These are phyloP conservation scores for Fragaria iinumae DNA, from an alignment of 306 rosid species.

Conservation along the genomic window DNA sequence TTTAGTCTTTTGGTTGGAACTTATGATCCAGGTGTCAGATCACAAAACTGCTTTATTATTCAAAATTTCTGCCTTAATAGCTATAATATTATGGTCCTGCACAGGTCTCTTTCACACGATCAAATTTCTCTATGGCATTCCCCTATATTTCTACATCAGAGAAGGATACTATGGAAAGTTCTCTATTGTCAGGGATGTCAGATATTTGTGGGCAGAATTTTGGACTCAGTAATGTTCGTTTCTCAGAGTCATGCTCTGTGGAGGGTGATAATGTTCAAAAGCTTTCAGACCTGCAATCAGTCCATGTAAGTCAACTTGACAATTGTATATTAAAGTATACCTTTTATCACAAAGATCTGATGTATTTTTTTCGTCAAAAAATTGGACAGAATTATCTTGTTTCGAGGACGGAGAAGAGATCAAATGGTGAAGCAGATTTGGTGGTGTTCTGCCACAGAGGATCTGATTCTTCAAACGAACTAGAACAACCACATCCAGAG, in stretches of 20 bases:
- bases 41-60: not conserved
- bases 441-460: constrained; percentile 68
- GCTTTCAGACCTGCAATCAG: constrained; percentile 46
- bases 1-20: constrained; percentile 9
- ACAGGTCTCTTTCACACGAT: constrained; percentile 65
- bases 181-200: constrained; percentile 67
- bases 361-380: constrained; percentile 22
- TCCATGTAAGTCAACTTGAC: constrained; percentile 57
- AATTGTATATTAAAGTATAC: constrained; percentile 20
- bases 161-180: constrained; percentile 55
- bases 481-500: constrained; percentile 49
- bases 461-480: constrained; percentile 37
- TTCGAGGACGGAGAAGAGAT: constrained; percentile 55
- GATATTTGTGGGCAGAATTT: constrained; percentile 69
- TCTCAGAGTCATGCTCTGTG: constrained; percentile 63
- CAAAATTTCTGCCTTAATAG: constrained; percentile 21
- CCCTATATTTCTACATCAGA: constrained; percentile 80
- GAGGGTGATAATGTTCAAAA: constrained; percentile 43
- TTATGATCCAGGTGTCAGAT: constrained; percentile 10
- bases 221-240: constrained; percentile 49
- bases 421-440: constrained; percentile 60
- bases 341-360: constrained; percentile 35
- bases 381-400: constrained; percentile 65
- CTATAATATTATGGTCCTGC: constrained; percentile 30
- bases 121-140: constrained; percentile 88